Evolutionary conservation across 2,329 filamentous ascomycete species (phyloP).

Genomic region (Diaporthe sp.): DNA sequence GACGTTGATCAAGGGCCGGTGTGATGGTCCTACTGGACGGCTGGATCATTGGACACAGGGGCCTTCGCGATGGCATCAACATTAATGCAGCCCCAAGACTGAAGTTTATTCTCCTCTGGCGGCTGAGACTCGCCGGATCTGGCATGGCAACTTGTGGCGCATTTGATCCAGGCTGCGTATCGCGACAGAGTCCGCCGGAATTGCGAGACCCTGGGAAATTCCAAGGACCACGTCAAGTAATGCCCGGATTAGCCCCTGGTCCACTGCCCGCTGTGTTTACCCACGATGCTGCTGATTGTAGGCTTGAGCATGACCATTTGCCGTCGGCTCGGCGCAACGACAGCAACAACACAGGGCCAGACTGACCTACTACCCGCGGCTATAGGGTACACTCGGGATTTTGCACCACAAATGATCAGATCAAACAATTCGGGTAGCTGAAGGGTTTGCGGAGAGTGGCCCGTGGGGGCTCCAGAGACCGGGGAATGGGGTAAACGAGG

Average conservation of each 20-base stretch:
- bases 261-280: neutral
- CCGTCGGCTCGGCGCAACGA: slow-evolving; percentile 27
- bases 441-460: slow-evolving; percentile 35
- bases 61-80: slow-evolving; percentile 6
- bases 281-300: neutral
- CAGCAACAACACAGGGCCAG: neutral
- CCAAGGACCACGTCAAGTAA: neutral
- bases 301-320: neutral
- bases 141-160: slow-evolving; percentile 1
- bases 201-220: slow-evolving; percentile 29
- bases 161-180: slow-evolving; percentile 6
- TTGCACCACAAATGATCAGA: slow-evolving; percentile 35
- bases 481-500: slow-evolving; percentile 37
- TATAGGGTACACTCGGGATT: slow-evolving; percentile 13
- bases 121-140: slow-evolving; percentile 30
- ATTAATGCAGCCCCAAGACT: neutral
- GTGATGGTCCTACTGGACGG: neutral
- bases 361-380: slow-evolving; percentile 3
- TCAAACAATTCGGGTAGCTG: slow-evolving; percentile 37
- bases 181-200: slow-evolving; percentile 21
- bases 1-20: slow-evolving; percentile 23
- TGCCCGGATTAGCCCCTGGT: neutral
- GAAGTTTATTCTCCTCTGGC: slow-evolving; percentile 26
- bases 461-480: slow-evolving; percentile 37
- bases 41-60: neutral